Conservation (phyloP, 352 stramenopile genomes). For the Achlya hypogyna region DNA sequence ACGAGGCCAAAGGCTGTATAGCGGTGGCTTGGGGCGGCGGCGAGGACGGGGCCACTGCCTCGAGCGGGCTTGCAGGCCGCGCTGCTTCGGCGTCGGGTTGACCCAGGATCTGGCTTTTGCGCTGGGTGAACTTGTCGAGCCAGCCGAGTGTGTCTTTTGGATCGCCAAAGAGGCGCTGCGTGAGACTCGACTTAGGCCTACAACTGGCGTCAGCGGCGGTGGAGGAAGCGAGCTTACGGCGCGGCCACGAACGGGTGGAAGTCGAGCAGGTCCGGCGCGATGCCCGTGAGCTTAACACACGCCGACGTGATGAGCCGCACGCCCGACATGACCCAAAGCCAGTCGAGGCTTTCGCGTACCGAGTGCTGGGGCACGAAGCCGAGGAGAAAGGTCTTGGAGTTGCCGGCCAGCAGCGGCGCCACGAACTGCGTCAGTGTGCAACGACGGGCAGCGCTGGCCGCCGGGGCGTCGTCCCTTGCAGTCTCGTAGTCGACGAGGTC, state of each 20-base stretch:
- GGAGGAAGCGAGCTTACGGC: no score
- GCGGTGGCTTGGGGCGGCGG: background rate
- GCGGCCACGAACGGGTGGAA: constrained; percentile 7
- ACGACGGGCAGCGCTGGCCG: background rate
- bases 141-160: background rate
- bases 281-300: constrained; percentile 3
- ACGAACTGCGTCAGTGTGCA: constrained; percentile 13
- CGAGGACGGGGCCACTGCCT: background rate
- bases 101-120: background rate
- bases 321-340: constrained; percentile 19
- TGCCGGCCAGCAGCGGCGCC: constrained; percentile 11
- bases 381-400: constrained; percentile 16
- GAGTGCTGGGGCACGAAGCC: background rate
- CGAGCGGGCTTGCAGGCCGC: background rate
- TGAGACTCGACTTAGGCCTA: background rate
- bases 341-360: background rate
- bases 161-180: background rate
- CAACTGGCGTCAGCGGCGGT: no score
- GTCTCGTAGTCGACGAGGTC: background rate
- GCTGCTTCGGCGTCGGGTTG: background rate
- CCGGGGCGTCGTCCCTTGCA: background rate
- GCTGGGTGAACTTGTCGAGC: constrained; percentile 1
- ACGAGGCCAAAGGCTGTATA: no score
- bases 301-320: constrained; percentile 9
- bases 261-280: background rate